Evolutionary conservation across 1,284 basidiomycete species (phyloP), one percentile per base, ranked within the genome.

Genomic region (Taiwanofungus camphoratus): DNA sequence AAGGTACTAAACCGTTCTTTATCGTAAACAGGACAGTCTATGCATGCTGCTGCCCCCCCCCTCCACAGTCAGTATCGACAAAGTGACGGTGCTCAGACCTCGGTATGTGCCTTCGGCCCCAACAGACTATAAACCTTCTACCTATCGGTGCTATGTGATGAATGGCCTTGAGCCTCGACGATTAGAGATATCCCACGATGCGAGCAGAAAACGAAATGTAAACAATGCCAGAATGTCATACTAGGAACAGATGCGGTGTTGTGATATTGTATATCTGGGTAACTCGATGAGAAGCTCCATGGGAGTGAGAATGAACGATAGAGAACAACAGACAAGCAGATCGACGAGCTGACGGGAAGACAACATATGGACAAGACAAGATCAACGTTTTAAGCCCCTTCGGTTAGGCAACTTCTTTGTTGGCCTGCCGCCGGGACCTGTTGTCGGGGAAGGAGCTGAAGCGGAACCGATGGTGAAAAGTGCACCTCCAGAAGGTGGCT

Each of bases 401-500:
- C 63, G 60, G 38, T 37, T 62, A 7, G 64, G 64, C 36, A 66
- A 49, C 37, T 60, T 62, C 59, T 60, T 66, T 27, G 60, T 49
- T 15, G 40, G 50, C 4, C 64, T 52, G 7, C 44, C 34, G 24
- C 50, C 51, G 4, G 45, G 32, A 32, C 44, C 46, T 8, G 52
- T 30, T 26, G 52, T 41, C 3, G 51, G 36, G 7, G 51, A 42
- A 13, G 63, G 58, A 2, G 54, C 39, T 21, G 59, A 54, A 3
- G 60, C 57, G 11, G 64, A 53, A 4, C 64, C 64, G 31, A 66
- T 60, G 7, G 57, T 64, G 54, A 66, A 66, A 38, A 57, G 23
- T 4, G 59, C 48, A 11, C 52, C 53, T 26, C 56, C 55, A 22
- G 49, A 21, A 23, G 54, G 32, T 7, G 52, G 58, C 40, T 51